A percentile compares a stretch with the other conserved stretches of the same genome.
These are phyloP conservation scores for Suillus clintonianus DNA, from an alignment of 768 basidiomycete species.

Conservation along the genomic window DNA sequence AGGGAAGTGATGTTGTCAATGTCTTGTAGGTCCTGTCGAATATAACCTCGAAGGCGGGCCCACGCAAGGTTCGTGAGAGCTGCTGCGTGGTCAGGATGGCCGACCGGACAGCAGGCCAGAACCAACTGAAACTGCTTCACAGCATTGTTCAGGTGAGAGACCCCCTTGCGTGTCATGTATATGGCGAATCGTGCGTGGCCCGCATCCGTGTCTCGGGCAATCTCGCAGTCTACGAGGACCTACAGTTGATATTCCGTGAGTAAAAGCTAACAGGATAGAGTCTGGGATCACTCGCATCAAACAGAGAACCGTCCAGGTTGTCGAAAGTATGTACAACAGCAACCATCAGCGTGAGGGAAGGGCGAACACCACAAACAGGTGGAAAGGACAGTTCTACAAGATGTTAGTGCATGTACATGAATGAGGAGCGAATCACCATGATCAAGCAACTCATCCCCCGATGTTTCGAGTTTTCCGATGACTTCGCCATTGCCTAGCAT, in stretches of 20 bases:
- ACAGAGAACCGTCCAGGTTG: neutral
- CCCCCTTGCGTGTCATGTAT: neutral
- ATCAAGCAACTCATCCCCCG: neutral
- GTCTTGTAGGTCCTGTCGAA: neutral
- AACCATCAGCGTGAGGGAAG: too few relatives aligned
- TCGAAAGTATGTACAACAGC: neutral
- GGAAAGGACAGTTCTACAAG: neutral
- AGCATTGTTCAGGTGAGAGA: neutral
- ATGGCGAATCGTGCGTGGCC: neutral
- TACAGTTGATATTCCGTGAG: neutral
- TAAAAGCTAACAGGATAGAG: neutral
- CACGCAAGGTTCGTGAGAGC: conserved; percentile 3
- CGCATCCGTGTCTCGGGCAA: neutral
- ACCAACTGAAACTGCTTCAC: neutral
- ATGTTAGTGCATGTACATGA: neutral
- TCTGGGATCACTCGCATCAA: neutral
- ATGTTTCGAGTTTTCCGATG: neutral
- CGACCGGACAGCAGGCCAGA: neutral
- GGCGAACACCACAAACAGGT: neutral
- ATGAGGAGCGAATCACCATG: neutral
- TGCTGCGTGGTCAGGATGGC: neutral
- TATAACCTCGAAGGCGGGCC: neutral
- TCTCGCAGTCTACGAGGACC: neutral
- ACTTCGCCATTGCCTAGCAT: neutral
- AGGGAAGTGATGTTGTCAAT: neutral